Evolutionary conservation across 768 basidiomycete genomes (phyloP).

Genomic region (Amanita muscaria): DNA sequence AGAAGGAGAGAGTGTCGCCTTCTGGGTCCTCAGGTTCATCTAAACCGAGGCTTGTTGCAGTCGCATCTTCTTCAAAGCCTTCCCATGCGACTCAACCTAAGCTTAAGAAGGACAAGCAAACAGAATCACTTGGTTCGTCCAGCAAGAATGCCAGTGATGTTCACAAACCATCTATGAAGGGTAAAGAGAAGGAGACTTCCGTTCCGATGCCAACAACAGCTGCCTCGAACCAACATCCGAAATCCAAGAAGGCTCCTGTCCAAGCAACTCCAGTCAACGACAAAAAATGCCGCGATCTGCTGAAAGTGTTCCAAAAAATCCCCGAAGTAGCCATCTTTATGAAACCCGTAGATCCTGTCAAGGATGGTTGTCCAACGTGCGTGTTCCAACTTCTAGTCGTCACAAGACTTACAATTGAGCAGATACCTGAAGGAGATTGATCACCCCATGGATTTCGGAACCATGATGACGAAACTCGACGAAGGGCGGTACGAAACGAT

Average conservation of each 20-base stretch:
- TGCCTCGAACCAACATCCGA: slow-evolving; percentile 12
- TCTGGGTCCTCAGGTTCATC: slow-evolving; percentile 23
- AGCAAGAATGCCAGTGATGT: slow-evolving; percentile 19
- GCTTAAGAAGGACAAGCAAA: slow-evolving; percentile 38
- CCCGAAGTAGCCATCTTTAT: slow-evolving; percentile 68
- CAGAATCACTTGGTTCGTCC: slow-evolving; percentile 15
- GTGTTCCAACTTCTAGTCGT: slow-evolving; percentile 22
- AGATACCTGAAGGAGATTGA: slow-evolving; percentile 91
- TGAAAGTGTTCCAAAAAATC: slow-evolving; percentile 50
- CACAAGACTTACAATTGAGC: slow-evolving; percentile 9
- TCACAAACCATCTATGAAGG: slow-evolving; percentile 46
- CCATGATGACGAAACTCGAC: slow-evolving; percentile 62
- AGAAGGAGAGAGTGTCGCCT: slow-evolving; percentile 43
- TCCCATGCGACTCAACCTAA: slow-evolving; percentile 22
- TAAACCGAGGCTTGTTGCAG: slow-evolving; percentile 20
- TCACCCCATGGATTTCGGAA: slow-evolving; percentile 90
- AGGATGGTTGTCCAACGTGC: slow-evolving; percentile 87
- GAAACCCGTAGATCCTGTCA: slow-evolving; percentile 74
- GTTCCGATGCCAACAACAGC: neutral
- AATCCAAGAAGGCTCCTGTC: slow-evolving; percentile 30
- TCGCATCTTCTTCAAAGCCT: slow-evolving; percentile 18
- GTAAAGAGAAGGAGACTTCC: slow-evolving; percentile 60
- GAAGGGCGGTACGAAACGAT: slow-evolving; percentile 65
- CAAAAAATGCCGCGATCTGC: slow-evolving; percentile 73
- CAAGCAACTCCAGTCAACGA: slow-evolving; percentile 55